phyloP scores from a whole-genome alignment of 108 stramenopile genomes.

The Aurantiochytrium sp. region DNA sequence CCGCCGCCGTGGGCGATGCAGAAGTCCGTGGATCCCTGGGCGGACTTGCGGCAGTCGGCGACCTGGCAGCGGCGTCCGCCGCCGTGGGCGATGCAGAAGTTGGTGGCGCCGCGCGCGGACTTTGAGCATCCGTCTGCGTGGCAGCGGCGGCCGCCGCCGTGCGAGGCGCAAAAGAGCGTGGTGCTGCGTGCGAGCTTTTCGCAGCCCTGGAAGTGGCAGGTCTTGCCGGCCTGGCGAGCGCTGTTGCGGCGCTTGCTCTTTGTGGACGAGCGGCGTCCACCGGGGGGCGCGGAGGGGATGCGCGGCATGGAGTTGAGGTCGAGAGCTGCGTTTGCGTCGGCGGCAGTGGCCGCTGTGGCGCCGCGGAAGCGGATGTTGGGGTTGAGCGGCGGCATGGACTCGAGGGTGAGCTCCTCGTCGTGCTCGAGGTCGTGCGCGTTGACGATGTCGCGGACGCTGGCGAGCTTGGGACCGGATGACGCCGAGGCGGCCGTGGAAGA shows the following conservation, averaged over 20 bases:
- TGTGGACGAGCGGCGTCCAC: not conserved
- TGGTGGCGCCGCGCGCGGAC: not conserved
- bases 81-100: constrained; percentile 8
- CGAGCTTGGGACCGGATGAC: too few species aligned
- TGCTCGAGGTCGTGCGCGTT: too few species aligned
- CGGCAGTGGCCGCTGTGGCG: not conserved
- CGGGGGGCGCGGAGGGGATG: not conserved
- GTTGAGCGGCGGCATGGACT: not conserved
- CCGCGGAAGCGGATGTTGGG: not conserved
- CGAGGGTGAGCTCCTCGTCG: not conserved
- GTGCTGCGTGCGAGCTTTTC: not conserved
- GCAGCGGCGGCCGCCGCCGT: constrained; percentile 1
- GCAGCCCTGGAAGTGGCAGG: not conserved
- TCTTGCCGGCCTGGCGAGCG: not conserved
- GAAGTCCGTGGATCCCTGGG: not conserved
- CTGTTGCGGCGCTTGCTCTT: constrained; percentile 4
- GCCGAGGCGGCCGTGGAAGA: too few species aligned
- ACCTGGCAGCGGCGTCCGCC: not conserved
- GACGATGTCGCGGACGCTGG: too few species aligned
- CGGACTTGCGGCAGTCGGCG: not conserved
- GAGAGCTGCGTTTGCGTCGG: not conserved
- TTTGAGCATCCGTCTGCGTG: not conserved
- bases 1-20: constrained; percentile 22
- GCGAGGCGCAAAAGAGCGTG: not conserved
- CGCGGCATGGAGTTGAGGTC: not conserved